Evolutionary conservation across 225 moss, liverwort and hornwort genomes (phyloP).

Genomic region (Pseudoscleropodium purum): DNA sequence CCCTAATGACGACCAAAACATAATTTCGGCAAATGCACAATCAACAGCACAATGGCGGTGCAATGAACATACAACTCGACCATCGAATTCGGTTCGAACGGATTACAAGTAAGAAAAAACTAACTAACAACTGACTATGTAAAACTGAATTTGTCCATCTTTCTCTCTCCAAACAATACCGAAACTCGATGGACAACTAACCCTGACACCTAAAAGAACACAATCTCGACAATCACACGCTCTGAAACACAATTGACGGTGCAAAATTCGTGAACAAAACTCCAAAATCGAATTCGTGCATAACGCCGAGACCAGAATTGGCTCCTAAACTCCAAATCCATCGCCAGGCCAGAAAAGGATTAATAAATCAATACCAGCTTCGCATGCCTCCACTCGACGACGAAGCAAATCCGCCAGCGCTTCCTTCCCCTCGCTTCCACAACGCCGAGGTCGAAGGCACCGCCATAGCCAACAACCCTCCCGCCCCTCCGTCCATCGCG

Average conservation of each 20-base stretch:
- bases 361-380: conserved; percentile 16
- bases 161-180: neutral
- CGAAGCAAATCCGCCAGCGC: conserved; percentile 1
- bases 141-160: neutral
- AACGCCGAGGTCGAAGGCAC: conserved; percentile 22
- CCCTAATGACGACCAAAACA: neutral
- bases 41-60: neutral
- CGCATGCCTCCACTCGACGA: conserved; percentile 25
- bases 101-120: neutral
- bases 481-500: conserved; percentile 27
- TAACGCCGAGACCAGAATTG: neutral
- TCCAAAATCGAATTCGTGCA: neutral
- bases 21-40: neutral
- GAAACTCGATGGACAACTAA: neutral
- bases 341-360: neutral
- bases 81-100: neutral
- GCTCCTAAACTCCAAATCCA: neutral
- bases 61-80: neutral
- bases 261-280: neutral
- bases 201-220: neutral
- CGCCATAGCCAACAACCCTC: conserved; percentile 10
- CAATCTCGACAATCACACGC: neutral
- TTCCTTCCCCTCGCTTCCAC: conserved; percentile 24
- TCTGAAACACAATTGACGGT: neutral
- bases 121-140: neutral